Evolutionary conservation across 345 rosid genomes (phyloP), one percentile per base, ranked within the genome.

Genomic region (Punica granatum): DNA sequence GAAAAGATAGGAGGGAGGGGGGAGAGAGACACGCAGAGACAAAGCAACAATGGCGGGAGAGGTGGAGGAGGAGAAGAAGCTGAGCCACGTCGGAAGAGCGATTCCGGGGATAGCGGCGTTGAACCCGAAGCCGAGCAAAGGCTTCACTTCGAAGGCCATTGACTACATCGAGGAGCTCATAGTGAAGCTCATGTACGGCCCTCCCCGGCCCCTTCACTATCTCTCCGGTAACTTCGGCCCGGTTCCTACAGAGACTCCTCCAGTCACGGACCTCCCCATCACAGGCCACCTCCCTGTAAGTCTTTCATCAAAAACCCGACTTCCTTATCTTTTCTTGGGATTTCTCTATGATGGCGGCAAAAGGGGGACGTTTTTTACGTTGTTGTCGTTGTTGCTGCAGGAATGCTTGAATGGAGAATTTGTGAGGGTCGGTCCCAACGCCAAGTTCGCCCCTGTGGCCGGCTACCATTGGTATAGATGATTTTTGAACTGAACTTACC

Each of bases 181-280:
- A 7, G 98, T 92, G 23, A 88, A 90, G 72, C 71, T 85, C 37
- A 81, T 86, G 89, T 74, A 81, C 71, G 88, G 88, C 78, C 73
- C 88, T 34, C 82, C 93, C 28, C 77, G 37, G 51, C 92, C 93
- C 70, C 97, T 60, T 32, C 93, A 92, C 68, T 92, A 87, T 70
- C 93, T 92, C 73, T 76, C 90, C 54, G 97, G 97, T 23, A 93
- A 88, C 70, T 93, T 93, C 66, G 92, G 87, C 73, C 97, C 97
- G 9, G 67, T 81, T 66, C 70, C 58, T n/a, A n/a, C n/a, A 18
- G 79, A 93, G 69, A 78, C 94, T 65, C 83, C 94, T 69, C 98
- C 98, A 8, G 83, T 80, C 36, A 65, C 72, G 23, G 78, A 84
- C 76, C 97, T 93, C 56, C 78, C 81, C 15, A 85, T 93, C 76